Base-by-base conservation (phyloP, 2,329 filamentous ascomycete species). In the Alternaria panax region DNA sequence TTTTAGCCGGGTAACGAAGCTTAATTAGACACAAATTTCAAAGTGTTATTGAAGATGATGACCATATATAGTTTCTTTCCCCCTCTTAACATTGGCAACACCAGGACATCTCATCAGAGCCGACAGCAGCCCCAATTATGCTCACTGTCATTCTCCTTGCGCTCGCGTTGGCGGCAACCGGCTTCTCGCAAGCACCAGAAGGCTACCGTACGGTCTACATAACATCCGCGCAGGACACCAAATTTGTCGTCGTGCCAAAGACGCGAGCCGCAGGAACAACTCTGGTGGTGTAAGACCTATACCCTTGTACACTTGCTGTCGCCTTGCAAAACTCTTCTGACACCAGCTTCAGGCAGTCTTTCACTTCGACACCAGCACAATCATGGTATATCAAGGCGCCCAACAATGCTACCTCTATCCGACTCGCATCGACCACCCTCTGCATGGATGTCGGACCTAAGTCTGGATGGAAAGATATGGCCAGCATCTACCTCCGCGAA, bases 401-500 rank as follows among this genome's bases (percentile, higher is more conserved):
- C 4, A 53, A 51, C 22, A 68, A 68, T 59, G 43, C 62, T 16
- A 71, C 67, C 27, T 63, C 62, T 18, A 74, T 76, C 40, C 69
- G 72, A 45, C 65, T 75, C 12, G 70, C 69, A 51, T 65, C 65
- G 50, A 70, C 66, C 4, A 68, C 52, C 2, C 61, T 76, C 4
- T 76, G 72, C 63, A 60, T 76, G 40, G 73, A 76, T 41, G 73
- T 66, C 1, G 73, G 72, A 3, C 59, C 69, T 3, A 69, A 72
- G 55, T 69, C 68, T 14, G 67, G 62, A n/a, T 75, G 72, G 72
- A 75, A 72, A 57, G 71, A 76, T 41, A 75, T 75, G 72, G 72
- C 61, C 7, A 64, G 51, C 48, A 66, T 76, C 43, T 70, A 62
- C 25, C 51, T 75, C 5, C 67, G 69, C 24, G 63, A 67, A 4